Base-by-base conservation (phyloP, 2,329 filamentous ascomycete genomes). In the Neonectria punicea region DNA sequence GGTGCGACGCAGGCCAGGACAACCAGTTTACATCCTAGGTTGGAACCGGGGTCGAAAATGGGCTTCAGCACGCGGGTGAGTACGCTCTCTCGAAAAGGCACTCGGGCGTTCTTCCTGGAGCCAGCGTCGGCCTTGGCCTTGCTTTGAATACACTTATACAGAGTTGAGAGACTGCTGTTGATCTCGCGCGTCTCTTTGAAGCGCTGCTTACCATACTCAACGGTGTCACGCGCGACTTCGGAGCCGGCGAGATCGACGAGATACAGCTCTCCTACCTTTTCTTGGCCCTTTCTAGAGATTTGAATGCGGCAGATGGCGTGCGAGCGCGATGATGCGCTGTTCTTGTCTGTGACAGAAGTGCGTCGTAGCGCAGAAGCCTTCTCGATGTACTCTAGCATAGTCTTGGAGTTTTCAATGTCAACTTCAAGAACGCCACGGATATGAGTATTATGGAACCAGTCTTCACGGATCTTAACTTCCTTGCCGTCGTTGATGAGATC, bases 131-230 rank as follows among this genome's bases (percentile, higher is more conserved):
- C 67, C 39, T 78, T 71, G 0, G 80, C 80, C 44, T 81, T 80
- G 1, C 80, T 82, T 1, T 83, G 80, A 51, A 87, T 86, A 60
- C 84, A 86, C 66, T 86, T 84, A 62, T 86, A 86, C 1, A 87
- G 77, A 0, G 82, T 78, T 0, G 83, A 84, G 0, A 86, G 76
- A 62, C 82, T 84, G 9, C 74, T 77, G 68, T 85, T 85, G 74
- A 85, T 85, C 70, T 84, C 80, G 10, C 78, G 76, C 4, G 82
- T 78, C 69, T 85, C 83, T 39, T 79, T 78, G 77, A 85, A 82
- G 8, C 83, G 81, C 34, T 81, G 80, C 1, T 78, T 72, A 1
- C 77, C 77, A 68, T 85, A 82, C 3, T 67, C 67, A 0, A 72
- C 70, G 1, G 79, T 70, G 65, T 85, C 83, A 6, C 82, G 80